Percentiles rank a stretch among this genome's conserved stretches.
Conservation (phyloP, 306 rosid species). For the Alnus glutinosa region DNA sequence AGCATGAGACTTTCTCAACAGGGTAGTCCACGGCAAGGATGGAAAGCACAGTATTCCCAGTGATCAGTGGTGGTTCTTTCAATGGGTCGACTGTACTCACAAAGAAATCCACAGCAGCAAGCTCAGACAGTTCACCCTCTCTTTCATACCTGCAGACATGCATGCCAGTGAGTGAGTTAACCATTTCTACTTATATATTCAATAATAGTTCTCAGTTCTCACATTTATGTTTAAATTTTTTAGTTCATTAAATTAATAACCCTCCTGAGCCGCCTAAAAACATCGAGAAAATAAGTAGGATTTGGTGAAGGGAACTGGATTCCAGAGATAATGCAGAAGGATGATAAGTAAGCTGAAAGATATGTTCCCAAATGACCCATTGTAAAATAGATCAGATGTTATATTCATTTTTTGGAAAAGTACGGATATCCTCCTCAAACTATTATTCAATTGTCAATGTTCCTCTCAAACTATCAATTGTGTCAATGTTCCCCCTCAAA, state of each 20-base stretch:
- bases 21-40: conserved; percentile 98
- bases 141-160: conserved; percentile 64
- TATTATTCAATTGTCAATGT: too few species aligned
- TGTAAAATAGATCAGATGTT: too few species aligned
- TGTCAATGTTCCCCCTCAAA: too few species aligned
- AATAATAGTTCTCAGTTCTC: not conserved
- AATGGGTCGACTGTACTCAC: conserved; percentile 98
- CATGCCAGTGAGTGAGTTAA: conserved; percentile 30
- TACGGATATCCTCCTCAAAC: too few species aligned
- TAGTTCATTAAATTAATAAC: not conserved
- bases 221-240: not conserved
- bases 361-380: too few species aligned
- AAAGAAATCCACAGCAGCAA: conserved; percentile 97
- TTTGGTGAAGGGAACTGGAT: too few species aligned
- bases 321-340: too few species aligned
- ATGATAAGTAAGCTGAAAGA: too few species aligned
- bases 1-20: conserved; percentile 93
- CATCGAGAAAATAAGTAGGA: too few species aligned
- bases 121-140: conserved; percentile 74
- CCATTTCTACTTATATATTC: conserved; percentile 9
- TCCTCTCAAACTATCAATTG: too few species aligned
- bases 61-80: conserved; percentile 96
- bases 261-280: not conserved
- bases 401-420: too few species aligned
- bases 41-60: conserved; percentile 94